phyloP scores from a whole-genome alignment of 2,329 filamentous ascomycete genomes.

The Chrysoporthe deuterocubensis region DNA sequence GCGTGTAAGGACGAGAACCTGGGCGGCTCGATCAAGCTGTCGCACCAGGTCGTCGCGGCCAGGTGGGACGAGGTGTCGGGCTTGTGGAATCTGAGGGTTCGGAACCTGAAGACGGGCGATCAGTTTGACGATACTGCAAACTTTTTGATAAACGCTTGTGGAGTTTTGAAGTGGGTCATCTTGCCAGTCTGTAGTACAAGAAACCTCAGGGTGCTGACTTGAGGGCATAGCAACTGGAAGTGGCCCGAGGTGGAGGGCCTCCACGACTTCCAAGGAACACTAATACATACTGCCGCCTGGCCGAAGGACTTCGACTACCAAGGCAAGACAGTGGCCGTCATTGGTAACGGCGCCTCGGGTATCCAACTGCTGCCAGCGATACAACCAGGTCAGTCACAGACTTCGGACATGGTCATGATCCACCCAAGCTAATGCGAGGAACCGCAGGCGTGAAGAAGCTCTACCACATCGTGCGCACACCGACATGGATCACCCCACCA shows the following conservation, averaged over 20 bases:
- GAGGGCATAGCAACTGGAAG: slow-evolving; percentile 50
- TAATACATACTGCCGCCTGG: slow-evolving; percentile 60
- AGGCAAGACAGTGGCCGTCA: slow-evolving; percentile 58
- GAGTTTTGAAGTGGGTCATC: slow-evolving; percentile 55
- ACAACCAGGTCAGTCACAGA: slow-evolving; percentile 41
- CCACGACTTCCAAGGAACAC: slow-evolving; percentile 49
- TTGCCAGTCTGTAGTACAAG: background rate
- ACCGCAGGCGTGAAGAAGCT: slow-evolving; percentile 40
- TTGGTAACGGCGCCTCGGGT: slow-evolving; percentile 60
- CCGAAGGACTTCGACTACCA: slow-evolving; percentile 51
- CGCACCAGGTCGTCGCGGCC: slow-evolving; percentile 47
- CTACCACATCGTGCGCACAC: slow-evolving; percentile 45
- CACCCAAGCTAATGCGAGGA: background rate
- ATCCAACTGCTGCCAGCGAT: slow-evolving; percentile 58
- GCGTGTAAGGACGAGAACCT: slow-evolving; percentile 54
- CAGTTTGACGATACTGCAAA: slow-evolving; percentile 51
- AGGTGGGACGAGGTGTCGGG: slow-evolving; percentile 50
- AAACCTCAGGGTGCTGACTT: background rate
- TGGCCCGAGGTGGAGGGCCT: slow-evolving; percentile 55
- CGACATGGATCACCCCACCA: slow-evolving; percentile 47
- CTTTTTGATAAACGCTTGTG: slow-evolving; percentile 54
- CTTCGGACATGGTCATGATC: background rate
- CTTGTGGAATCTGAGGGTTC: slow-evolving; percentile 47
- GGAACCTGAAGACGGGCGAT: slow-evolving; percentile 42
- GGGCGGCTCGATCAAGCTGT: slow-evolving; percentile 47